These are phyloP conservation scores for Cornus kousa DNA, from an alignment of 148 eudicot species.

Conservation along the genomic window DNA sequence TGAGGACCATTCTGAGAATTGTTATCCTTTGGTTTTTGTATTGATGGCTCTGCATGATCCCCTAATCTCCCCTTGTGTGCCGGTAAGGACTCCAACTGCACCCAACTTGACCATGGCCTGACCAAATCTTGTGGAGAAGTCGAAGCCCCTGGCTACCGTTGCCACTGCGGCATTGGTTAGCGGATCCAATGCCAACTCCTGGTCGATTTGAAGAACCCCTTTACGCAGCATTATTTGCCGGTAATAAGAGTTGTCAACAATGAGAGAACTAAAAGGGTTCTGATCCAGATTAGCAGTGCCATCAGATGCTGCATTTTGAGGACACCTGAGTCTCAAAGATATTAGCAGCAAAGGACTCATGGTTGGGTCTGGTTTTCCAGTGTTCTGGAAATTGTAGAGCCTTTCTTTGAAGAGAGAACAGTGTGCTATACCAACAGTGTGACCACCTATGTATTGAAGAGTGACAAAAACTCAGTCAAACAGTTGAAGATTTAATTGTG, in stretches of 20 bases:
- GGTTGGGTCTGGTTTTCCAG: constrained; percentile 34
- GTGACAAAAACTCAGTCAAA: background rate
- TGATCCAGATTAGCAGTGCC: constrained; percentile 44
- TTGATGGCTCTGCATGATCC: constrained; percentile 42
- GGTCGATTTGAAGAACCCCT: constrained; percentile 54
- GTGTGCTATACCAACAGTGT: constrained; percentile 58
- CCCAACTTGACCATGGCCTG: constrained; percentile 70
- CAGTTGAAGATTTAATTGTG: too few species aligned
- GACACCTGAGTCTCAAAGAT: constrained; percentile 28
- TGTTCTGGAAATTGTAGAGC: constrained; percentile 41
- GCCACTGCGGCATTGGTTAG: constrained; percentile 31
- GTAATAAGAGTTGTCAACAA: constrained; percentile 47
- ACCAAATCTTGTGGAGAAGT: constrained; percentile 48
- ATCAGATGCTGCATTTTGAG: constrained; percentile 19
- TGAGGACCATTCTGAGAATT: too few species aligned
- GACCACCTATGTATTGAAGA: constrained; percentile 41
- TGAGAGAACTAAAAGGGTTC: constrained; percentile 24
- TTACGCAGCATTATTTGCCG: constrained; percentile 27
- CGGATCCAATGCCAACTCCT: constrained; percentile 38
- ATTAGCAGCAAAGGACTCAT: constrained; percentile 27
- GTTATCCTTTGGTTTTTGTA: background rate
- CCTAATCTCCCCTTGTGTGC: constrained; percentile 50
- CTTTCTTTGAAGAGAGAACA: constrained; percentile 40
- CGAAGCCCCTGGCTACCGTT: constrained; percentile 26
- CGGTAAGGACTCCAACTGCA: constrained; percentile 43